phyloP scores from a whole-genome alignment of 2,329 filamentous ascomycete species.

The Rhexocercosporidium sp. region DNA sequence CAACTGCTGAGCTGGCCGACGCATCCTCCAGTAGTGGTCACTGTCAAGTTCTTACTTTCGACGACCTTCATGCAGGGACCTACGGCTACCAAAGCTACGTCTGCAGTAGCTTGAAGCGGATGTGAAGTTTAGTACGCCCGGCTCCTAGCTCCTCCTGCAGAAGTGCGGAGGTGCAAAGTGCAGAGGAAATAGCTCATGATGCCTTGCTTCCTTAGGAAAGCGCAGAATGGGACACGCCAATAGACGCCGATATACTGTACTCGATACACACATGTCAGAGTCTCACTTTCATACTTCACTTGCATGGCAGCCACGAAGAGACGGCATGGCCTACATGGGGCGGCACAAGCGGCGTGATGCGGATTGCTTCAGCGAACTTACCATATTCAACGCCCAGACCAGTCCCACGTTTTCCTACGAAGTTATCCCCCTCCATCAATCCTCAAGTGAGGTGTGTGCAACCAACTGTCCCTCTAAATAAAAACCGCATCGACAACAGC shows the following conservation, averaged over 20 bases:
- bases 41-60: neutral
- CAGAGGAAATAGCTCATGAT: neutral
- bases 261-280: neutral
- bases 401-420: constrained; percentile 1
- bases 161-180: neutral
- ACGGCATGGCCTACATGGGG: constrained; percentile 1
- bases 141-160: neutral
- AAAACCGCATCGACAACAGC: neutral
- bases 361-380: neutral
- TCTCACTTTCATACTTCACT: neutral
- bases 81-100: neutral
- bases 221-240: neutral
- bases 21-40: neutral
- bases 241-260: neutral
- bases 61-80: neutral
- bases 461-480: neutral
- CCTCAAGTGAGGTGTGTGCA: neutral
- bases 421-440: neutral
- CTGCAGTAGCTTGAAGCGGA: neutral
- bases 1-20: neutral
- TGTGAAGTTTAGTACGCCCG: neutral
- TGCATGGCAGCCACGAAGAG: neutral
- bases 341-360: neutral
- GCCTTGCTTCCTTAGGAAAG: neutral
- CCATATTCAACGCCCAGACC: neutral